Base-by-base conservation (phyloP, 2,329 filamentous ascomycete genomes). In the Alternaria tenuissima region DNA sequence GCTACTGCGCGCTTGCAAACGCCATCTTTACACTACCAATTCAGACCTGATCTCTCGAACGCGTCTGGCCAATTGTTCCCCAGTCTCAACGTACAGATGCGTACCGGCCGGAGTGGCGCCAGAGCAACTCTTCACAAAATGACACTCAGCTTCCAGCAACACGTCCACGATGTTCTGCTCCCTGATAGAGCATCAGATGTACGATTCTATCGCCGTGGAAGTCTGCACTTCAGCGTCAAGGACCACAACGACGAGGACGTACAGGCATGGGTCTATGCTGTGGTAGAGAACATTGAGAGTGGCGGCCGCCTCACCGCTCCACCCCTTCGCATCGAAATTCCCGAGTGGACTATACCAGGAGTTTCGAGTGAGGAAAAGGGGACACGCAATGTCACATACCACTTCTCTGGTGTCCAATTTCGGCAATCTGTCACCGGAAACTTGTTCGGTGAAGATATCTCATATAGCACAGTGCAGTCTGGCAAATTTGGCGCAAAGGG, bases 381-480 rank as follows among this genome's bases (percentile, higher is more conserved):
- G 12, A 46, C 58, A 39, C 43, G 44, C 8, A 52, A 52, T 5
- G 59, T 74, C 24, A 69, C 61, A 9, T 79, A 74, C 34, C 55
- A 75, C 42, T 76, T 76, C 55, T 67, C 69, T 1, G 71, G 71
- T 18, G 65, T 77, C 4, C 67, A 69, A 38, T 72, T 76, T 46
- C 62, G 67, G 4, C 73, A 79, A 49, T 63, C 58, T 20, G 61
- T 73, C 22, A 52, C 30, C 4, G 69, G 69, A 1, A 46, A 51
- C 5, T 55, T 72, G 11, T 42, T 65, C 5, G 61, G 59, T 7
- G 59, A 55, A 24, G 16, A 22, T 5, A 52, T 70, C 9, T 57
- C 61, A 5, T 71, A 68, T 59, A 70, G 48, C 41, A 70, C 69
- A 3, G 46, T 62, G n/a, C 73, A 76, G 42, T 69, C 66, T 7